phyloP scores from a whole-genome alignment of 2,329 filamentous ascomycete species.

The Colletotrichum brevisporum region DNA sequence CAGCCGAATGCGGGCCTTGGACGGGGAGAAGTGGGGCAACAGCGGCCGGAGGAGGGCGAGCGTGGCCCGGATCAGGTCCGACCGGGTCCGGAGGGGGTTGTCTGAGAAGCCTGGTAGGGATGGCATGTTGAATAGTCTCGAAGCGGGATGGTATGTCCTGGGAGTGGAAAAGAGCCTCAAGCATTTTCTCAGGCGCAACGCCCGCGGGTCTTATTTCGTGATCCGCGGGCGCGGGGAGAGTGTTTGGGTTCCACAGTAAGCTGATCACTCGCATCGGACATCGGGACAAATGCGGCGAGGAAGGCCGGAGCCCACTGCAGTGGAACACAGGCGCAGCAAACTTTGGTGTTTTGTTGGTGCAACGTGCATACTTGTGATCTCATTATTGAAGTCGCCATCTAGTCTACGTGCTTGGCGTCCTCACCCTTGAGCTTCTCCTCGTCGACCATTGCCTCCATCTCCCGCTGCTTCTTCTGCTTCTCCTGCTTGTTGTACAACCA shows the following conservation, averaged over 20 bases:
- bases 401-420: conserved; percentile 30
- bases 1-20: conserved; percentile 53
- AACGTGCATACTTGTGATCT: background rate
- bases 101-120: conserved; percentile 56
- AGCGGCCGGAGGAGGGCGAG: conserved; percentile 53
- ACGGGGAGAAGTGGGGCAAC: conserved; percentile 50
- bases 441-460: conserved; percentile 8
- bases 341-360: too few relatives aligned
- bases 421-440: conserved; percentile 31
- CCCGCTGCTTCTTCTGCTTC: conserved; percentile 20
- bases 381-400: background rate
- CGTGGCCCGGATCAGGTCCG: conserved; percentile 53
- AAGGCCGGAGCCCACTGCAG: background rate
- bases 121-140: conserved; percentile 49
- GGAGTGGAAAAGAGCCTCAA: background rate
- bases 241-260: conserved; percentile 11
- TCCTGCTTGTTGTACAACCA: conserved; percentile 32
- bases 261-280: conserved; percentile 5
- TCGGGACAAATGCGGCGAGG: conserved; percentile 15
- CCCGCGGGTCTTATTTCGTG: conserved; percentile 22
- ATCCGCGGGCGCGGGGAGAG: background rate
- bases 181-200: background rate
- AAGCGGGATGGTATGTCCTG: background rate
- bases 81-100: conserved; percentile 53
- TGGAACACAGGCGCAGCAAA: too few relatives aligned